Evolutionary conservation across 306 rosid genomes (phyloP).

Genomic region (Castanopsis chinensis): DNA sequence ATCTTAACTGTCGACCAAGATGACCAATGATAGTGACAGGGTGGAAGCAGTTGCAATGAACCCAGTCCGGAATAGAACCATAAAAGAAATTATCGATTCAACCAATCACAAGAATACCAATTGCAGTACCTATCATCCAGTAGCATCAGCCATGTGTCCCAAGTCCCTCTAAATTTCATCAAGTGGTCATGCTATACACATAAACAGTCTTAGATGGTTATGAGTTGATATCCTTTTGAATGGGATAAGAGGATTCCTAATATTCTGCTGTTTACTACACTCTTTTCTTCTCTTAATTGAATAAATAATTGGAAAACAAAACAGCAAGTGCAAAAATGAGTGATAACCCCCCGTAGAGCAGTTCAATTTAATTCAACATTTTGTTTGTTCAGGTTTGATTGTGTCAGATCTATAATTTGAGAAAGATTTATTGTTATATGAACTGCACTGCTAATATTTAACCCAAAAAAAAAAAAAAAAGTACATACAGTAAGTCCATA

Average conservation of each 20-base stretch:
- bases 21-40: too few species aligned
- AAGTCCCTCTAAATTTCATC: background rate
- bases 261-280: background rate
- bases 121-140: background rate
- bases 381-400: background rate
- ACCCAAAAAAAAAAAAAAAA: background rate
- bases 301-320: background rate
- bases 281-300: background rate
- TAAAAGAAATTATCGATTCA: too few species aligned
- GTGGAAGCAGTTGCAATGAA: too few species aligned
- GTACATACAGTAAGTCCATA: background rate
- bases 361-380: background rate
- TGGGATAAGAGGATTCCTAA: background rate
- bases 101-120: background rate
- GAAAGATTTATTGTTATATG: background rate
- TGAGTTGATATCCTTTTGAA: background rate
- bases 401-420: background rate
- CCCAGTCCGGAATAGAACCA: too few species aligned
- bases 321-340: background rate
- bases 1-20: too few species aligned
- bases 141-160: background rate
- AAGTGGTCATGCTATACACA: background rate
- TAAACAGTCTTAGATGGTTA: background rate
- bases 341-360: background rate
- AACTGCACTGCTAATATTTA: background rate